These are phyloP conservation scores for Acorus gramineus DNA, from an alignment of 106 monocot species.

Conservation along the genomic window DNA sequence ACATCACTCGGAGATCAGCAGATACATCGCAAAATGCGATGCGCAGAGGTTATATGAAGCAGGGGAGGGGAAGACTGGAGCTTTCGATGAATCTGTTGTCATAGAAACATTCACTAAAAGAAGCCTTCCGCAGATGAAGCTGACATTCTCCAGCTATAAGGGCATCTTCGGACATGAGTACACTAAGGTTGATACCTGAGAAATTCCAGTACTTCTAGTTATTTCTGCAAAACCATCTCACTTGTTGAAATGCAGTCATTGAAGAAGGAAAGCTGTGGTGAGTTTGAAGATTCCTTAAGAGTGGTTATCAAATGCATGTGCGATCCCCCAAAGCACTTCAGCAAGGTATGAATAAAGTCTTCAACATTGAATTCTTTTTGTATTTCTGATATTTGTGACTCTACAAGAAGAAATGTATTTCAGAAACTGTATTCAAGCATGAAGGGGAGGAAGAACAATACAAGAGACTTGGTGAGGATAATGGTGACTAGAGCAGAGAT, in stretches of 20 bases:
- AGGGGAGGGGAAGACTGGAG: constrained; percentile 10
- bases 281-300: constrained; percentile 40
- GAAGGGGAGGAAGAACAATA: constrained; percentile 14
- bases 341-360: constrained; percentile 23
- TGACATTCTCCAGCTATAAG: constrained; percentile 34
- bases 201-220: not conserved
- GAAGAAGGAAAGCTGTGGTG: constrained; percentile 13
- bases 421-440: constrained; percentile 33
- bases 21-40: constrained; percentile 49
- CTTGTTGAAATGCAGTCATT: constrained; percentile 21
- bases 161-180: constrained; percentile 41
- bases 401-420: not conserved
- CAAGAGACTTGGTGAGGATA: constrained; percentile 19
- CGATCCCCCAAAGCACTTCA: constrained; percentile 31
- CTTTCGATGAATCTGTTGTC: constrained; percentile 25
- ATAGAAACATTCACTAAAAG: constrained; percentile 52
- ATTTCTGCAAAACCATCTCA: not conserved
- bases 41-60: constrained; percentile 43
- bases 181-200: constrained; percentile 23
- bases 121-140: constrained; percentile 39
- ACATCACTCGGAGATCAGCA: constrained; percentile 27
- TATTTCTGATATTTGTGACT: not conserved
- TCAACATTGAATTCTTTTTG: not conserved
- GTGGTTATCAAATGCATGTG: constrained; percentile 28
- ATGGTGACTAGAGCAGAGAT: constrained; percentile 30